phyloP scores from a whole-genome alignment of 2,329 filamentous ascomycete species.

The Elsinoe ampelina region DNA sequence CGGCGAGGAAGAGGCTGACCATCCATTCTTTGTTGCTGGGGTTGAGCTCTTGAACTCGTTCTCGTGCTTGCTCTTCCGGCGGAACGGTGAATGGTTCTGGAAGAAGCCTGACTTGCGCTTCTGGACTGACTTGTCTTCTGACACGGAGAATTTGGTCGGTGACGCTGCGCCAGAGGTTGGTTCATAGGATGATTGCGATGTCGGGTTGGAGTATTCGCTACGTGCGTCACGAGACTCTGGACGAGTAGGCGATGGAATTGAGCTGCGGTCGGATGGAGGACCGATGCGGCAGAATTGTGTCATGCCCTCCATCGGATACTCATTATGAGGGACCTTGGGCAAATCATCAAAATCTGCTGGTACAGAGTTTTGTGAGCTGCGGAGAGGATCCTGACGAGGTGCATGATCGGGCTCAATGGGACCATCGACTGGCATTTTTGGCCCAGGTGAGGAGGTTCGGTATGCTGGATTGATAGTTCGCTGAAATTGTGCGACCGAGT shows the following conservation, averaged over 20 bases:
- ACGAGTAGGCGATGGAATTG: constrained; percentile 57
- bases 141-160: constrained; percentile 50
- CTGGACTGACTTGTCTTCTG: constrained; percentile 56
- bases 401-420: constrained; percentile 7
- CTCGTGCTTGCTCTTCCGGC: constrained; percentile 69
- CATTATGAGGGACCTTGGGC: constrained; percentile 72
- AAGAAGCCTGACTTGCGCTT: constrained; percentile 80
- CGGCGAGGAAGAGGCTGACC: constrained; percentile 29
- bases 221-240: constrained; percentile 73
- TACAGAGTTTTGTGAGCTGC: constrained; percentile 15
- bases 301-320: constrained; percentile 92
- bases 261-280: constrained; percentile 59
- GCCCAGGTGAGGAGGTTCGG: constrained; percentile 86
- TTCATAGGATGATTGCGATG: constrained; percentile 80
- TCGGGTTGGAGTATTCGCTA: constrained; percentile 84
- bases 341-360: constrained; percentile 48
- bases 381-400: constrained; percentile 12
- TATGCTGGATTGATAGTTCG: constrained; percentile 92
- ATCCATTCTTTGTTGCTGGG: constrained; percentile 43
- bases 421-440: constrained; percentile 33
- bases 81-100: constrained; percentile 84
- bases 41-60: constrained; percentile 47
- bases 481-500: constrained; percentile 92
- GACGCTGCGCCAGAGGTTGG: constrained; percentile 64
- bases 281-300: constrained; percentile 87